Conservation (phyloP, 176 grass and related monocot species). For the Areca catechu region DNA sequence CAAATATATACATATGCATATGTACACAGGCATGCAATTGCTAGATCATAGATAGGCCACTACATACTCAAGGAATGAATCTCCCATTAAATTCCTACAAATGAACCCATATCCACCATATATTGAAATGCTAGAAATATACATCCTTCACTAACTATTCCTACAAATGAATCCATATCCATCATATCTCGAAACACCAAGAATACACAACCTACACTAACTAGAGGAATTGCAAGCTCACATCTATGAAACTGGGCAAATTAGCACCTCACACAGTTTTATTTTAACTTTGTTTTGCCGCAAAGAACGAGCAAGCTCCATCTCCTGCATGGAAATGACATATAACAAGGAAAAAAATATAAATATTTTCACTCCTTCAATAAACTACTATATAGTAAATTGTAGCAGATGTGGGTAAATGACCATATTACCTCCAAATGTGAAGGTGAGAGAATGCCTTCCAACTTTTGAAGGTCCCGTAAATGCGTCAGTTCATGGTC, state of each 20-base stretch:
- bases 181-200: too few relatives aligned
- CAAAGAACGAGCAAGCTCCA: slow-evolving; percentile 66
- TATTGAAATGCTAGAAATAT: too few relatives aligned
- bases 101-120: too few relatives aligned
- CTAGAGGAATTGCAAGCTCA: too few relatives aligned
- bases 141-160: too few relatives aligned
- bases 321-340: slow-evolving; percentile 48
- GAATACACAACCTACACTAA: too few relatives aligned
- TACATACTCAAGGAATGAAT: too few relatives aligned
- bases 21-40: too few relatives aligned
- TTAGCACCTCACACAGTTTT: slow-evolving; percentile 74
- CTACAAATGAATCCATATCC: too few relatives aligned
- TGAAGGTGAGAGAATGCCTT: slow-evolving; percentile 87
- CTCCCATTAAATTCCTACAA: too few relatives aligned
- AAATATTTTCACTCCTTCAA: background rate
- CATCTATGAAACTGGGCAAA: slow-evolving; percentile 6
- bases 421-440: slow-evolving; percentile 67
- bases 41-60: too few relatives aligned
- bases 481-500: slow-evolving; percentile 89
- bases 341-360: background rate
- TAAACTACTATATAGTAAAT: background rate
- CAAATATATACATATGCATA: too few relatives aligned
- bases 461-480: slow-evolving; percentile 85
- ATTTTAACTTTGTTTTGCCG: slow-evolving; percentile 93
- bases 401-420: slow-evolving; percentile 1